phyloP scores from a whole-genome alignment of 1,139 yeast genomes.

The Chernovozyma sophiae-reginae region DNA sequence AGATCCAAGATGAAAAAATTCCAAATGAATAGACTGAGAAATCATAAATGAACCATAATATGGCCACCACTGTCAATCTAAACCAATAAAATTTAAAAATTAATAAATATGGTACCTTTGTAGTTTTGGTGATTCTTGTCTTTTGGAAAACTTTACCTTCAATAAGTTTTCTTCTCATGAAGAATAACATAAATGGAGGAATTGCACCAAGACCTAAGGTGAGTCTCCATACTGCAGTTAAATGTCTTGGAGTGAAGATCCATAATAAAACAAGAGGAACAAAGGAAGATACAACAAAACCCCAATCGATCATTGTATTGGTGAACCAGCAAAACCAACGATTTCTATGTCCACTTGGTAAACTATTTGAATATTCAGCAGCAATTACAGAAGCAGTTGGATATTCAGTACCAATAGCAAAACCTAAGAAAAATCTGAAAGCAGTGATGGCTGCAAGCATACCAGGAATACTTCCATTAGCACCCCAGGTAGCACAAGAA shows the following conservation, averaged over 20 bases:
- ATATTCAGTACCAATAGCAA: conserved; percentile 86
- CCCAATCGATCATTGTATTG: conserved; percentile 79
- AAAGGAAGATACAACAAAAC: conserved; percentile 79
- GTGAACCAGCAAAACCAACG: conserved; percentile 89
- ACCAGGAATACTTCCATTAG: conserved; percentile 56
- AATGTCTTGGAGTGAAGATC: conserved; percentile 69
- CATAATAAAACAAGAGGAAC: conserved; percentile 82
- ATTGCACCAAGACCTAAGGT: conserved; percentile 92
- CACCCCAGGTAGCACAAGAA: conserved; percentile 84
- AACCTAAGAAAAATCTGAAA: conserved; percentile 82
- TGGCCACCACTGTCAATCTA: conserved; percentile 63
- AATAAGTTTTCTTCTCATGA: conserved; percentile 68
- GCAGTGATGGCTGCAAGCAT: conserved; percentile 78
- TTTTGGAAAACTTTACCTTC: conserved; percentile 72
- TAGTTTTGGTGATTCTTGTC: conserved; percentile 60
- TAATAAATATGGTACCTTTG: conserved; percentile 60
- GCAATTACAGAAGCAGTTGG: conserved; percentile 93
- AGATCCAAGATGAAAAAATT: conserved; percentile 68
- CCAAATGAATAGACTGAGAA: conserved; percentile 87
- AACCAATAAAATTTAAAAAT: conserved; percentile 82
- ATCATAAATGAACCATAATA: conserved; percentile 90
- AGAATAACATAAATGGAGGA: conserved; percentile 75
- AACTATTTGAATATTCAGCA: conserved; percentile 79
- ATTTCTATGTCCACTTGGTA: conserved; percentile 80
- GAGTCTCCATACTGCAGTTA: conserved; percentile 86